phyloP scores from a whole-genome alignment of 2,329 filamentous ascomycete genomes.

The Trichoderma citrinoviride region DNA sequence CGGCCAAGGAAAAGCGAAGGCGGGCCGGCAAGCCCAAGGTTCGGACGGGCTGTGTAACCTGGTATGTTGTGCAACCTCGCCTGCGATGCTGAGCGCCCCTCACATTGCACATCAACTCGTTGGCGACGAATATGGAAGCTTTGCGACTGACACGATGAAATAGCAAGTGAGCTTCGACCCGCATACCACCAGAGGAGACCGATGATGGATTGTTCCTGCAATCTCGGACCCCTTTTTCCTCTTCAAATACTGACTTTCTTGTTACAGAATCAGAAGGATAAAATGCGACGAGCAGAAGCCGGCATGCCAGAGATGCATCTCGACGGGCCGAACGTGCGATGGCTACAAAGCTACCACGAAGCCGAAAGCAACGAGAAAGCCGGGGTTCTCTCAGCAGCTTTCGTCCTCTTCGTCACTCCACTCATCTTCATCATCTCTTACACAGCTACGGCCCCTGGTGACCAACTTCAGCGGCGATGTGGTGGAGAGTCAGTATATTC shows the following conservation, averaged over 20 bases:
- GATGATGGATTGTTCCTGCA: neutral
- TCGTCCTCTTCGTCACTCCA: constrained; percentile 9
- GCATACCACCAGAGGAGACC: neutral
- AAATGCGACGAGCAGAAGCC: constrained; percentile 39
- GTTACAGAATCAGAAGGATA: constrained; percentile 35
- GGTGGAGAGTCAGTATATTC: constrained; percentile 37
- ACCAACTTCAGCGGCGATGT: constrained; percentile 38
- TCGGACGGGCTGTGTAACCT: constrained; percentile 41
- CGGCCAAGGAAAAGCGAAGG: constrained; percentile 27
- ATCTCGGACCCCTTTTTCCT: neutral
- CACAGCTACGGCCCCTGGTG: constrained; percentile 32
- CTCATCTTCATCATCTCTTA: constrained; percentile 1
- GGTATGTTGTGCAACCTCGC: constrained; percentile 31
- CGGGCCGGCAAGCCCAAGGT: constrained; percentile 41
- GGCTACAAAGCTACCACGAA: constrained; percentile 33
- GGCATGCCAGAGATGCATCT: constrained; percentile 35
- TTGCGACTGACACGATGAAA: constrained; percentile 18
- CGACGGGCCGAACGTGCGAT: constrained; percentile 37
- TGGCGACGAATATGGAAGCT: neutral
- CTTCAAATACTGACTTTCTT: neutral
- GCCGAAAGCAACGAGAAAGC: constrained; percentile 10
- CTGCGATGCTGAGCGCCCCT: neutral
- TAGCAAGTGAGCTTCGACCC: constrained; percentile 12
- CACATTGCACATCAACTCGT: neutral
- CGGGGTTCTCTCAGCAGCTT: constrained; percentile 15